Evolutionary conservation across 108 stramenopile genomes (phyloP), one percentile per base, ranked within the genome.

Genomic region (Licmophora abbreviata): DNA sequence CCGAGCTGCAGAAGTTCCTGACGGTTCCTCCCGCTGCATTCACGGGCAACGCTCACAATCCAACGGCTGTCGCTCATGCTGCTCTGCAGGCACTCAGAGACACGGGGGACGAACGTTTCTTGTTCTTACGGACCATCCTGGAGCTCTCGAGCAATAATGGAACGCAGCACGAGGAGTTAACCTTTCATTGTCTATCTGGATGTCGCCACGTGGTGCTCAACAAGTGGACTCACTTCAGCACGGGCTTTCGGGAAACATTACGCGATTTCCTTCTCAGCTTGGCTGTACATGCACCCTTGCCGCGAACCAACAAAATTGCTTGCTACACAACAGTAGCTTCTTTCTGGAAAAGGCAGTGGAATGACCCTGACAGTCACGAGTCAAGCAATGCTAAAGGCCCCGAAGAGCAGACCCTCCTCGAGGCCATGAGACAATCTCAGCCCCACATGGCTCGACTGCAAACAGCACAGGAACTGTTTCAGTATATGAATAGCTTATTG

Each of bases 141-240:
- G 89, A 91, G 57, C 31, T 79, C 1, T 24, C 42, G 38, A 30
- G 43, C 29, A 38, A 34, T 29, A 59, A 49, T 28, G 35, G 21
- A 26, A 57, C 40, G 46, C 33, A 28, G 61, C 56, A 71, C 25
- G 83, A 82, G 54, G 74, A 84, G 47, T 58, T 91, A 6, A 35
- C 87, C 9, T 91, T 86, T 52, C 89, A 91, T 49, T 91, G 83
- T 45, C 63, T 77, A 2, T 73, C 79, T 10, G 89, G 89, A 40
- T 57, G 66, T 29, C 77, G 89, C 20, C 81, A 84, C 38, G 80
- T 84, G 10, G 9, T 78, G 0, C 40, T 91, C 23, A 45, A 61
- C 30, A 61, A 61, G 48, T 86, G 85, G 89, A 67, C 71, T 17
- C 42, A 26, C 2, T 69, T 51, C 21, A 55, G 48, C 10, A 43